Evolutionary conservation across 805 yeast species (phyloP), one percentile per base, ranked within the genome.

Genomic region (Ogataea chonburiensis): DNA sequence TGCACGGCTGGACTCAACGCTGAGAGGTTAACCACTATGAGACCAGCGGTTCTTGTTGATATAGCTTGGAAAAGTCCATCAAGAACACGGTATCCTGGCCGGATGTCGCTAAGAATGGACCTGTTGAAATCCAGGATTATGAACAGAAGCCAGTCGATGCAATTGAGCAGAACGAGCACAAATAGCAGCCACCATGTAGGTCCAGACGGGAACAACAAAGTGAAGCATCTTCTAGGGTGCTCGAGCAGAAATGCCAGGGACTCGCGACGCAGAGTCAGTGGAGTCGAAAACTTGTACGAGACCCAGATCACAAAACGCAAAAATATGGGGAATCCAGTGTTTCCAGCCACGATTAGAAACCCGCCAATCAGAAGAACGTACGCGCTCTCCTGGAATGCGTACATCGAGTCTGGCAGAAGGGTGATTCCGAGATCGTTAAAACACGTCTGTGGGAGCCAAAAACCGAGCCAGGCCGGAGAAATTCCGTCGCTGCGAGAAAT

Each of bases 191-290:
- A 88, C 95, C 96, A 87, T 0, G 98, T 91, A 3, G 98, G 95
- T 2, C 81, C 79, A 3, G 91, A 75, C 0, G 98, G 98, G 52
- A 93, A 93, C 38, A 93, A 66, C 40, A 93, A 64, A 3, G 98
- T 88, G 55, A 91, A 93, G 58, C 98, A 93, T 53, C 99, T 83
- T 55, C 99, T 79, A 1, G 99, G 99, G 59, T 93, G 98, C 45
- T 89, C 97, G 25, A 93, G 67, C 40, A 93, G 61, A 49, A 93
- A 93, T 0, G 86, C 89, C 11, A 89, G 63, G 5, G 95, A 82
- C 53, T 93, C 98, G 40, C 73, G 74, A 43, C 55, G 63, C 43
- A 76, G 63, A 0, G 91, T 80, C 21, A 81, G 56, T 2, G 81
- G 85, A 24, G 73, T 82, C 0, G 94, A 68, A 12, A 81, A 27